Conservation (phyloP, 1,284 basidiomycete species). For the Tilletia setariae region DNA sequence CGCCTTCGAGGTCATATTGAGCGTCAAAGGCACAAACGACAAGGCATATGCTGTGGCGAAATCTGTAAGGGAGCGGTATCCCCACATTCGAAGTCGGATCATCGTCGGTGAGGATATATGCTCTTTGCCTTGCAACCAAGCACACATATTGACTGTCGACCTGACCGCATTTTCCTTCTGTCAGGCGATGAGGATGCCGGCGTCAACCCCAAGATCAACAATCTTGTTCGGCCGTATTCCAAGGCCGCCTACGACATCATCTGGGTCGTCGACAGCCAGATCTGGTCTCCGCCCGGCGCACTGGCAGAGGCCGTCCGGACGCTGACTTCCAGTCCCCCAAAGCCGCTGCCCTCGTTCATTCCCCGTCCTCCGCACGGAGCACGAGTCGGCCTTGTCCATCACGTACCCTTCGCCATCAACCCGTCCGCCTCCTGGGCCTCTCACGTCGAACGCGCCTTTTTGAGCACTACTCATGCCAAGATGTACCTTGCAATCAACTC, state of each 20-base stretch:
- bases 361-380: slow-evolving; percentile 27
- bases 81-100: slow-evolving; percentile 38
- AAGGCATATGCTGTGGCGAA: slow-evolving; percentile 43
- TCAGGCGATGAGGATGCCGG: slow-evolving; percentile 63
- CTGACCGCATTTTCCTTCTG: neutral
- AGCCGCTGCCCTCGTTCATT: slow-evolving; percentile 36
- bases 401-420: slow-evolving; percentile 83
- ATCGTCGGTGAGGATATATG: slow-evolving; percentile 28
- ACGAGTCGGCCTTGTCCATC: slow-evolving; percentile 81
- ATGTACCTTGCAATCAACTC: slow-evolving; percentile 96
- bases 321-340: slow-evolving; percentile 57
- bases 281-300: slow-evolving; percentile 74
- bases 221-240: slow-evolving; percentile 76
- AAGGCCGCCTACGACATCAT: slow-evolving; percentile 80
- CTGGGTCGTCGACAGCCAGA: slow-evolving; percentile 95
- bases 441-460: slow-evolving; percentile 83
- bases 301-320: slow-evolving; percentile 80
- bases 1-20: slow-evolving; percentile 47
- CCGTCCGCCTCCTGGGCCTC: slow-evolving; percentile 65
- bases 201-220: slow-evolving; percentile 97
- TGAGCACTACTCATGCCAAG: slow-evolving; percentile 96
- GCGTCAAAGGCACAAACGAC: slow-evolving; percentile 41
- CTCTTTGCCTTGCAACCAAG: neutral
- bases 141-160: neutral
- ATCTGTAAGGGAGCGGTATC: slow-evolving; percentile 40